Evolutionary conservation across 2,329 filamentous ascomycete species (phyloP).

Genomic region (Sporothrix luriei): DNA sequence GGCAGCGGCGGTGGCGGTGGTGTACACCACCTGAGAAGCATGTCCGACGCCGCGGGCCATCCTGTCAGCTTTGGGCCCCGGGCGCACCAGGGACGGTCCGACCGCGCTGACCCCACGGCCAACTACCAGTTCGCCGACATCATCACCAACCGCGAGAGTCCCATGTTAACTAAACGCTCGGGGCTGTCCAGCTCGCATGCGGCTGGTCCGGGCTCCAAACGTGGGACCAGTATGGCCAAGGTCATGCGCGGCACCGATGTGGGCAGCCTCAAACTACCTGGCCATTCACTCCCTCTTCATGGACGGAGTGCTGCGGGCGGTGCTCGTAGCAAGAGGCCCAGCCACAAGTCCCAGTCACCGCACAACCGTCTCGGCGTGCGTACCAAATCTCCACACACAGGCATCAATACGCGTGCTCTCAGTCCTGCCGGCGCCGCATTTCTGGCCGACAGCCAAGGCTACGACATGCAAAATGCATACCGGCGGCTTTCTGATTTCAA

Average conservation of each 20-base stretch:
- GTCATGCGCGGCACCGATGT: conserved; percentile 57
- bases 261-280: conserved; percentile 53
- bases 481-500: conserved; percentile 72
- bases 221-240: conserved; percentile 51
- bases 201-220: conserved; percentile 33
- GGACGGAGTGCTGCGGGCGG: conserved; percentile 48
- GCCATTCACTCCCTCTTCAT: conserved; percentile 42
- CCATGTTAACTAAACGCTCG: conserved; percentile 53
- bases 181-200: conserved; percentile 46
- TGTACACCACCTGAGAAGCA: conserved; percentile 51
- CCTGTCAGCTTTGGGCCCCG: conserved; percentile 53
- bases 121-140: conserved; percentile 66
- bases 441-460: conserved; percentile 61
- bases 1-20: conserved; percentile 14
- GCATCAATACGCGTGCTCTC: conserved; percentile 43
- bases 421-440: conserved; percentile 48
- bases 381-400: conserved; percentile 51
- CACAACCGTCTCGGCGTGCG: conserved; percentile 53
- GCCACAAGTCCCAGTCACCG: conserved; percentile 58
- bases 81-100: conserved; percentile 35
- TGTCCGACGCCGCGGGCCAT: conserved; percentile 57
- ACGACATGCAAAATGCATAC: conserved; percentile 72
- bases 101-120: conserved; percentile 49
- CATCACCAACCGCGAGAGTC: conserved; percentile 55
- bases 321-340: conserved; percentile 34